Evolutionary conservation across 1,284 basidiomycete species (phyloP).

Genomic region (Neolentinus lepideus): DNA sequence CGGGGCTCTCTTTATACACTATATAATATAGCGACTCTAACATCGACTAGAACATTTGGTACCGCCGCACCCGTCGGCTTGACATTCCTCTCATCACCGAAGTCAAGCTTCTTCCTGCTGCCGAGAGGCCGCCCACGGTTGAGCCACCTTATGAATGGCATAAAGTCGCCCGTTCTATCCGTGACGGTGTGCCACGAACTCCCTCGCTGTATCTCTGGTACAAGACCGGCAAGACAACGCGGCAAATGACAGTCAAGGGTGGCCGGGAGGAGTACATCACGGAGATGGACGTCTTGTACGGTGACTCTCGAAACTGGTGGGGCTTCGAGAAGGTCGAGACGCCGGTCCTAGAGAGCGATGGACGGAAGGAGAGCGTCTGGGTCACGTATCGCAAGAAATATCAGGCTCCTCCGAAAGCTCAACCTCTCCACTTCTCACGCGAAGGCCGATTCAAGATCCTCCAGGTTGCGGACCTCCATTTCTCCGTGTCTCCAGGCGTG

Average conservation of each 20-base stretch:
- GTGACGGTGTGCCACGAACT: slow-evolving; percentile 46
- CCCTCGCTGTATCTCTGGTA: slow-evolving; percentile 70
- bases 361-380: slow-evolving; percentile 42
- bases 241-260: slow-evolving; percentile 42
- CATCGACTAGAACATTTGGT: slow-evolving; percentile 76
- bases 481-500: slow-evolving; percentile 62
- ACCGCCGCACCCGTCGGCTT: slow-evolving; percentile 75
- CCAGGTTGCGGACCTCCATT: slow-evolving; percentile 89
- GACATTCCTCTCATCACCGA: slow-evolving; percentile 68
- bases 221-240: slow-evolving; percentile 52
- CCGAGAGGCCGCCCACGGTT: slow-evolving; percentile 36
- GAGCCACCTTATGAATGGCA: slow-evolving; percentile 41
- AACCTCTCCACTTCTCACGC: slow-evolving; percentile 72
- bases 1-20: slow-evolving; percentile 12
- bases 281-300: slow-evolving; percentile 83
- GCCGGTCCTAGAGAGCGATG: slow-evolving; percentile 12
- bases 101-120: slow-evolving; percentile 45
- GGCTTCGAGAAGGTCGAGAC: slow-evolving; percentile 71
- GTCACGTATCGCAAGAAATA: slow-evolving; percentile 58
- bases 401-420: slow-evolving; percentile 62
- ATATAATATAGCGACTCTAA: slow-evolving; percentile 4
- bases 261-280: slow-evolving; percentile 66
- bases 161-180: slow-evolving; percentile 46
- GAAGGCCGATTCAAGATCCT: slow-evolving; percentile 84
- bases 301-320: slow-evolving; percentile 74